phyloP scores from a whole-genome alignment of 495 filamentous ascomycete species.

The Podospora conica region DNA sequence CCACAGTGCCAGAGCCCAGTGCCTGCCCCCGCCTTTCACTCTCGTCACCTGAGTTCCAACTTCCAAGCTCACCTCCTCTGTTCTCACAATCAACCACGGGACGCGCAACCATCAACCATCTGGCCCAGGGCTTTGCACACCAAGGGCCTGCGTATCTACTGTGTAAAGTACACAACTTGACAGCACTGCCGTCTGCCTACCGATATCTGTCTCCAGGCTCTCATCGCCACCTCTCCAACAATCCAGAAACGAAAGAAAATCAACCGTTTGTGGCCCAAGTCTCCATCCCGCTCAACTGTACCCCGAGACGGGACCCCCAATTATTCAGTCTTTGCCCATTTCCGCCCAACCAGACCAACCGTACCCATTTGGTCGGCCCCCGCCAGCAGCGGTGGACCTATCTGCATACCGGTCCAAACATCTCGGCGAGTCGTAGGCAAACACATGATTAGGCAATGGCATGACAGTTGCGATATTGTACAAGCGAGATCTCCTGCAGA shows the following conservation, averaged over 20 bases:
- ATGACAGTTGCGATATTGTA: conserved; percentile 21
- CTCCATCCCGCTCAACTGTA: background rate
- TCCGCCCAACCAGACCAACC: conserved; percentile 23
- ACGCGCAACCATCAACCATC: background rate
- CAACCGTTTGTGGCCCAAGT: background rate
- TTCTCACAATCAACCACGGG: background rate
- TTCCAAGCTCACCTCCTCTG: background rate
- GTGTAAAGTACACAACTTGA: background rate
- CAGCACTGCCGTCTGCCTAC: background rate
- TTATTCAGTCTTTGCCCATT: conserved; percentile 5
- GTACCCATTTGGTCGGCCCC: conserved; percentile 4
- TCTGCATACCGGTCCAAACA: conserved; percentile 10
- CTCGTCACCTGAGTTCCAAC: background rate
- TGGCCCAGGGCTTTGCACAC: background rate
- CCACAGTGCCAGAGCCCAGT: background rate
- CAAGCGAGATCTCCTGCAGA: conserved; percentile 10
- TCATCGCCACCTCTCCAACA: background rate
- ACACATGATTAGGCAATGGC: conserved; percentile 29
- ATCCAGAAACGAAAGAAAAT: no score
- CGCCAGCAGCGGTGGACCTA: conserved; percentile 13
- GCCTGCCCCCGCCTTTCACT: background rate
- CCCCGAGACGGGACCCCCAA: background rate
- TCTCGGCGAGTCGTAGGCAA: conserved; percentile 22
- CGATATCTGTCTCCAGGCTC: background rate
- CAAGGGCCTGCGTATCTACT: background rate